These are phyloP conservation scores for Lenwebbia sp. DNA, from an alignment of 345 rosid species.

Conservation along the genomic window DNA sequence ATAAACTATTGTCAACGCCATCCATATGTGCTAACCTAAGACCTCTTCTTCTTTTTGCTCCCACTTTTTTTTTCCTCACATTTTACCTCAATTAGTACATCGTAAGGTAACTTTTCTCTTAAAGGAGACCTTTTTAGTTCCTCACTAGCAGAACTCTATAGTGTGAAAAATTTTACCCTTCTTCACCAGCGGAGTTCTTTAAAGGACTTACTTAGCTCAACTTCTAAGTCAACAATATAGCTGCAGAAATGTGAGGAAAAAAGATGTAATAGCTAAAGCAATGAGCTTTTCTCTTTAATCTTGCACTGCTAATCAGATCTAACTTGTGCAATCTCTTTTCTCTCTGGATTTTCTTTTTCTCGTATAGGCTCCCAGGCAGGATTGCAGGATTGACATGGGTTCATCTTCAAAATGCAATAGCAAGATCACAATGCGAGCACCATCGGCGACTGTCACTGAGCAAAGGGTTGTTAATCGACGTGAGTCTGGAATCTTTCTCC, in stretches of 20 bases:
- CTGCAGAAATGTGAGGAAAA: background rate
- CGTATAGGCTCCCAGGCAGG: conserved; percentile 37
- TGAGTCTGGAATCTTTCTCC: conserved; percentile 15
- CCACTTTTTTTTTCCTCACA: background rate
- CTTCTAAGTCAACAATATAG: background rate
- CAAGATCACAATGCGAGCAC: conserved; percentile 36
- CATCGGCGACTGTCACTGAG: conserved; percentile 16
- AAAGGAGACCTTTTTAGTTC: background rate
- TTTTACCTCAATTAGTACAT: background rate
- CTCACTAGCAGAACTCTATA: background rate
- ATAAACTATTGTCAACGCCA: background rate
- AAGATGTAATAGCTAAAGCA: background rate
- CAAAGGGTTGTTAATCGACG: conserved; percentile 71
- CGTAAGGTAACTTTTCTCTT: background rate
- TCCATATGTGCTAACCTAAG: background rate
- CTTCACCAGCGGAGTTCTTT: background rate
- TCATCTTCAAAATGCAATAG: conserved; percentile 55
- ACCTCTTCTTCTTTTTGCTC: background rate
- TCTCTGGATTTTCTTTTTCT: background rate
- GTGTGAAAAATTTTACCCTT: background rate
- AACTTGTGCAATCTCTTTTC: background rate
- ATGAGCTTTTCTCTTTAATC: background rate
- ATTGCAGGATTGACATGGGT: conserved; percentile 41
- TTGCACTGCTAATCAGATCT: background rate
- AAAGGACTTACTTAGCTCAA: background rate